Evolutionary conservation across 176 grass and related monocot species (phyloP).

Genomic region (Oryza glaberrima): DNA sequence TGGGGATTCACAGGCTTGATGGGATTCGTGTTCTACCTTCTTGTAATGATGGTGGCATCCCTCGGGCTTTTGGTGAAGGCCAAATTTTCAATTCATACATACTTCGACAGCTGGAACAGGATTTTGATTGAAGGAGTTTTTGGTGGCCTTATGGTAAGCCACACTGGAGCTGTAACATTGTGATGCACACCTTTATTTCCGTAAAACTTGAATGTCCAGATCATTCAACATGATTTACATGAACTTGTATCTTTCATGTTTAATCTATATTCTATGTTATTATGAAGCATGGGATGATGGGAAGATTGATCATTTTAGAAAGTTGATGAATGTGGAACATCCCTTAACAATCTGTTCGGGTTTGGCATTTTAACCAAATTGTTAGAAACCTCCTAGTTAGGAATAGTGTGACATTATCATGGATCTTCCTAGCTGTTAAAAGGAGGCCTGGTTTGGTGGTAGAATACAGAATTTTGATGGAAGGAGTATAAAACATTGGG

Average conservation of each 20-base stretch:
- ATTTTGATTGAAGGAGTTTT: slow-evolving; percentile 79
- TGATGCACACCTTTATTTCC: slow-evolving; percentile 19
- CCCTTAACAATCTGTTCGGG: neutral
- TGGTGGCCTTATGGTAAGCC: slow-evolving; percentile 89
- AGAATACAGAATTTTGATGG: neutral
- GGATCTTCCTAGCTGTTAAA: neutral
- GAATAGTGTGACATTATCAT: neutral
- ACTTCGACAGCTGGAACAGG: slow-evolving; percentile 88
- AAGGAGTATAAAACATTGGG: neutral
- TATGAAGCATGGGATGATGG: neutral
- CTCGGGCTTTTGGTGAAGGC: slow-evolving; percentile 66
- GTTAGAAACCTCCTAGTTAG: slow-evolving; percentile 12
- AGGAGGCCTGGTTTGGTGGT: neutral
- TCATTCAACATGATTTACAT: neutral
- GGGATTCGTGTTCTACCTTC: slow-evolving; percentile 85
- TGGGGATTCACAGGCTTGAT: slow-evolving; percentile 79
- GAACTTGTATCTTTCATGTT: neutral
- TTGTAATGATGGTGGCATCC: slow-evolving; percentile 71
- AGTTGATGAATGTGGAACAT: neutral
- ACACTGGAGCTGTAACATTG: neutral
- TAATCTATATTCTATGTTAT: neutral
- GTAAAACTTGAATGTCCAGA: slow-evolving; percentile 4
- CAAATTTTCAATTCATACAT: slow-evolving; percentile 67
- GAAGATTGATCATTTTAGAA: slow-evolving; percentile 6
- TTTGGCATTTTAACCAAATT: neutral